These are phyloP conservation scores for Neocatenulostroma microsporum DNA, from an alignment of 2,329 filamentous ascomycete genomes.

Conservation along the genomic window DNA sequence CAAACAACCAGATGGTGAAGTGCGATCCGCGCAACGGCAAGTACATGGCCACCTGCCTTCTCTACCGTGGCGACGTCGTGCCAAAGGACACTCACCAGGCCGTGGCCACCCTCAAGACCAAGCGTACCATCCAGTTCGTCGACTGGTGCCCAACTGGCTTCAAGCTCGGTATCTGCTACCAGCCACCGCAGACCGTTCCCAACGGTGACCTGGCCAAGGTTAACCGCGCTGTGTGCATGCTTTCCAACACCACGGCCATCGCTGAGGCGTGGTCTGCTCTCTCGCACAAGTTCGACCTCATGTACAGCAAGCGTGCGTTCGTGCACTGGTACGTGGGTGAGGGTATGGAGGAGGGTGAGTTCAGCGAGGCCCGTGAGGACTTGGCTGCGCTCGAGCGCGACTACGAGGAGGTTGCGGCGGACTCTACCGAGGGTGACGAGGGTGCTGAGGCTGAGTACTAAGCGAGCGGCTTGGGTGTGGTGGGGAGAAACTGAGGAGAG, in stretches of 20 bases:
- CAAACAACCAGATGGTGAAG: conserved; percentile 99
- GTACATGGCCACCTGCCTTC: conserved; percentile 98
- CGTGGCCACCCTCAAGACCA: conserved; percentile 95
- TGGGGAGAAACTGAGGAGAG: no score
- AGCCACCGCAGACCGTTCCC: conserved; percentile 89
- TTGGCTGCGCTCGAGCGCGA: conserved; percentile 95
- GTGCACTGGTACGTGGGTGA: conserved; percentile 99
- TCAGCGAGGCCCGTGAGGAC: conserved; percentile 98
- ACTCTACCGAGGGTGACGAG: conserved; percentile 83
- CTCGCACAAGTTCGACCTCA: conserved; percentile 97
- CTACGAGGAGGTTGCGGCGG: conserved; percentile 96
- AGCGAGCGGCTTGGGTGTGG: no score
- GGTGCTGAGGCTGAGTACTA: conserved; percentile 89
- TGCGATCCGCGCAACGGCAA: conserved; percentile 98
- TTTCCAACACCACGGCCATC: conserved; percentile 97
- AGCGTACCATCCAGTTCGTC: conserved; percentile 98
- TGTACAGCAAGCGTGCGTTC: conserved; percentile 99
- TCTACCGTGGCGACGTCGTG: conserved; percentile 98
- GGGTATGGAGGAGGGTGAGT: conserved; percentile 99
- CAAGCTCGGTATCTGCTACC: conserved; percentile 99
- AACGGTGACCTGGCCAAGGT: conserved; percentile 97
- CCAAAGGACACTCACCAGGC: conserved; percentile 90
- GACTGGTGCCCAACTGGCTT: conserved; percentile 99
- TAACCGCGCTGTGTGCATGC: conserved; percentile 98
- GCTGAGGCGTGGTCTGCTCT: conserved; percentile 96